phyloP scores from a whole-genome alignment of 768 basidiomycete species.

The Tylopilus balloui region DNA sequence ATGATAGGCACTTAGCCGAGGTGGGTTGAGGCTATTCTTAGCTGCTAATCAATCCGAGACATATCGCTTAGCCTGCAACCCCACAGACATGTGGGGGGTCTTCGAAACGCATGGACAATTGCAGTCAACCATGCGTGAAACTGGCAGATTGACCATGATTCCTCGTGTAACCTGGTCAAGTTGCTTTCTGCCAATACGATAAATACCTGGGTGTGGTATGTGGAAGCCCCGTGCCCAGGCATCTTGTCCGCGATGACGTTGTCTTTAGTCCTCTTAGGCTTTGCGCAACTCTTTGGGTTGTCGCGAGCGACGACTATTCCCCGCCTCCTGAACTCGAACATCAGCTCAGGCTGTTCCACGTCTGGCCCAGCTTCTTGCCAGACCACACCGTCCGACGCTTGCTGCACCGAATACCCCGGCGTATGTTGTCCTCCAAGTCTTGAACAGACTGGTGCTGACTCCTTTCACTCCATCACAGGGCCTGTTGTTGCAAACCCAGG shows the following conservation, averaged over 20 bases:
- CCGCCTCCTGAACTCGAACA: slow-evolving; percentile 28
- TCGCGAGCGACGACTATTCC: slow-evolving; percentile 11
- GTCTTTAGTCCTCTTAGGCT: slow-evolving; percentile 17
- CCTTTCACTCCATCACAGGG: slow-evolving; percentile 38
- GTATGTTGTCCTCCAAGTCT: slow-evolving; percentile 34
- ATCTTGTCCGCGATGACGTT: slow-evolving; percentile 4
- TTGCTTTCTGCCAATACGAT: slow-evolving; percentile 1
- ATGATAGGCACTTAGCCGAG: no score
- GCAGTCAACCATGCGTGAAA: not conserved
- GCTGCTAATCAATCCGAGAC: not conserved
- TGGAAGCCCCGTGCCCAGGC: not conserved
- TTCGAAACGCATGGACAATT: not conserved
- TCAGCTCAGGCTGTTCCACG: slow-evolving; percentile 52
- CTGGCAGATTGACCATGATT: not conserved
- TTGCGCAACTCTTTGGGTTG: slow-evolving; percentile 15
- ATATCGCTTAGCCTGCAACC: not conserved
- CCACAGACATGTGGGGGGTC: not conserved
- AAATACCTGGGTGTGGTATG: slow-evolving; percentile 9
- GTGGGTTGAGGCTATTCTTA: not conserved
- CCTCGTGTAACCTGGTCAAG: not conserved
- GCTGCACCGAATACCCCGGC: slow-evolving; percentile 65
- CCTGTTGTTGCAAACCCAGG: slow-evolving; percentile 53
- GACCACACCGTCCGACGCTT: slow-evolving; percentile 41
- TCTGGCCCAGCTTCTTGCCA: slow-evolving; percentile 51
- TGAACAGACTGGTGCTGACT: not conserved